A percentile compares a stretch with the other conserved stretches of the same genome.
These are phyloP conservation scores for Plasmodium vivax DNA, from an alignment of 169 alveolate species.

Conservation along the genomic window DNA sequence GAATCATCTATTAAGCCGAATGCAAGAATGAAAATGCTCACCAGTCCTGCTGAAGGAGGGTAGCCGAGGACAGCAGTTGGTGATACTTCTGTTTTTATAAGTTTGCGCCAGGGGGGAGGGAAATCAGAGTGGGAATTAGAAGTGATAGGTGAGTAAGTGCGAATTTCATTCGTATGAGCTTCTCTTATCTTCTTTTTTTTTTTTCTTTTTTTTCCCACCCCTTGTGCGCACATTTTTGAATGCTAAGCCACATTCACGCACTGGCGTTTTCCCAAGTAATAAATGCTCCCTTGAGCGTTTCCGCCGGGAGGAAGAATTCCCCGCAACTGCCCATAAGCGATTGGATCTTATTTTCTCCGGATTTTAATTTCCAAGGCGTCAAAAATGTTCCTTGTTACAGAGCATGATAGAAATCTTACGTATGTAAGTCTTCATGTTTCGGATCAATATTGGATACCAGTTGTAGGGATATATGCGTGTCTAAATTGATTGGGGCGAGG, in stretches of 20 bases:
- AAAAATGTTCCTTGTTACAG: background rate
- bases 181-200: background rate
- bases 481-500: background rate
- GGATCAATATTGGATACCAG: background rate
- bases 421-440: slow-evolving; percentile 3
- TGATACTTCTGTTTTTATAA: slow-evolving; percentile 4
- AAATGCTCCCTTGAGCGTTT: background rate
- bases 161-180: background rate
- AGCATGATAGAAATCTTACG: background rate
- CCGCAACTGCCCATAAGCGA: background rate
- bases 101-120: background rate
- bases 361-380: background rate
- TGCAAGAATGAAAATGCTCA: background rate
- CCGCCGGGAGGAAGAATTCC: background rate
- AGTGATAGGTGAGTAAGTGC: background rate
- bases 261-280: background rate
- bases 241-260: background rate
- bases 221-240: background rate
- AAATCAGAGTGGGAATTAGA: background rate
- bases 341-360: background rate
- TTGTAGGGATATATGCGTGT: background rate
- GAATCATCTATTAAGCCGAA: slow-evolving; percentile 1
- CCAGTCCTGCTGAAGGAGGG: background rate
- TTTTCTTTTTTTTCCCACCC: background rate
- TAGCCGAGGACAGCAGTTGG: background rate